Conservation (phyloP, 192 early-diverging fungal species). For the Nowakowskiella sp. region DNA sequence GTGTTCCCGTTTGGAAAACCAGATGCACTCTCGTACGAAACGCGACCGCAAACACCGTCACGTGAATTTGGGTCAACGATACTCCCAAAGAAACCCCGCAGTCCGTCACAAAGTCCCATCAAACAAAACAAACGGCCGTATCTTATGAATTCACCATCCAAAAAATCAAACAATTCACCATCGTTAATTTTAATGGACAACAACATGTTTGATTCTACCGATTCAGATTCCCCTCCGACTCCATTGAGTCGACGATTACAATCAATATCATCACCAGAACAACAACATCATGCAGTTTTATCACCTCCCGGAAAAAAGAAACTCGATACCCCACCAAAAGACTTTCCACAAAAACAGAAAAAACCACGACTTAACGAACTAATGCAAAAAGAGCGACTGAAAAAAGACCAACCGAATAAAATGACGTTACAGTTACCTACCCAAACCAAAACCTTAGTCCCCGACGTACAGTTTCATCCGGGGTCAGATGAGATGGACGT, state of each 20-base stretch:
- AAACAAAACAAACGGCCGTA: slow-evolving; percentile 25
- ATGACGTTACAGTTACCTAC: not conserved
- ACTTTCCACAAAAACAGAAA: not conserved
- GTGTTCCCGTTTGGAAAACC: slow-evolving; percentile 2
- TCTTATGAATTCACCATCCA: not conserved
- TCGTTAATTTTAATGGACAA: not conserved
- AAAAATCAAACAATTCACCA: not conserved
- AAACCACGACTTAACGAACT: too few species aligned
- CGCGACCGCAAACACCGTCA: too few species aligned
- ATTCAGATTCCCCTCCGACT: not conserved
- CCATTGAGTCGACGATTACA: not conserved
- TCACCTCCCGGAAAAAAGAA: not conserved
- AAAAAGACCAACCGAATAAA: too few species aligned
- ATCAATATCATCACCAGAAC: slow-evolving; percentile 1
- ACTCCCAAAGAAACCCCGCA: slow-evolving; percentile 20
- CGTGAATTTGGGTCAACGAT: too few species aligned
- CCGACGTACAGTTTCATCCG: too few species aligned
- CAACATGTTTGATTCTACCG: slow-evolving; percentile 3
- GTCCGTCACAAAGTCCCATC: slow-evolving; percentile 24
- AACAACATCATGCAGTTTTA: not conserved
- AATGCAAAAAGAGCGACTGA: too few species aligned
- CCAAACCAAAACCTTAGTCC: not conserved
- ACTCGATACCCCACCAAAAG: not conserved
- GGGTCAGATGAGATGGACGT: not conserved
- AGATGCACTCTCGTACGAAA: slow-evolving; percentile 3